Conservation (phyloP, 352 stramenopile species). For the Pythium sp. region DNA sequence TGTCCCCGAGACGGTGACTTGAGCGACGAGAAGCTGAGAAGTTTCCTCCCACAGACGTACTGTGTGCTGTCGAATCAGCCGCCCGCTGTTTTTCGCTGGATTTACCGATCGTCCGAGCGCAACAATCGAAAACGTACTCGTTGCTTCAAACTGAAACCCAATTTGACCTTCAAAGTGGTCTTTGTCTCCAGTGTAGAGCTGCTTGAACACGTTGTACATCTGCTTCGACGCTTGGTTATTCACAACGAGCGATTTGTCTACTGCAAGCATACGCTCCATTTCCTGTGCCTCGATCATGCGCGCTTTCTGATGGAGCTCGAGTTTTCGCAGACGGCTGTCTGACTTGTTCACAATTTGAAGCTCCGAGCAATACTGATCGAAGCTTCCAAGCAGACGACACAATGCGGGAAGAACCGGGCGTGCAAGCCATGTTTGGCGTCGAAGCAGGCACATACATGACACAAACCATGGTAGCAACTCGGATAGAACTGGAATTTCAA, state of each 20-base stretch:
- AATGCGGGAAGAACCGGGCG: constrained; percentile 64
- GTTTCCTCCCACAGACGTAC: constrained; percentile 85
- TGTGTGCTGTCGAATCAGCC: constrained; percentile 65
- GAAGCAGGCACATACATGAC: constrained; percentile 72
- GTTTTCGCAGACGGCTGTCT: constrained; percentile 54
- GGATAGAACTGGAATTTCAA: constrained; percentile 52
- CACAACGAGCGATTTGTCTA: constrained; percentile 43
- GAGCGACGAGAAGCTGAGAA: constrained; percentile 62
- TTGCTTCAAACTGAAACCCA: constrained; percentile 87
- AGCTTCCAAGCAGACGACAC: constrained; percentile 52
- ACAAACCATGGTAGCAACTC: constrained; percentile 77
- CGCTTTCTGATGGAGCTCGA: constrained; percentile 61
- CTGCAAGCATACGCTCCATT: constrained; percentile 47
- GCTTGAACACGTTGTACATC: constrained; percentile 87
- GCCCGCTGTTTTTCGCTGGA: constrained; percentile 51
- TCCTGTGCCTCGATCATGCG: constrained; percentile 65
- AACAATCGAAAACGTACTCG: constrained; percentile 77
- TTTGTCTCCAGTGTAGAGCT: constrained; percentile 87
- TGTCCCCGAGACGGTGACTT: constrained; percentile 54
- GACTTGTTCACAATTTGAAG: constrained; percentile 57
- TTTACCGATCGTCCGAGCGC: constrained; percentile 81
- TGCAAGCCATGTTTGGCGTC: constrained; percentile 77
- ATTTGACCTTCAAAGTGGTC: constrained; percentile 90
- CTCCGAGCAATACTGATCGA: constrained; percentile 79
- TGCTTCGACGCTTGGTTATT: constrained; percentile 59